phyloP scores from a whole-genome alignment of 352 stramenopile genomes.

The Albugo laibachii region DNA sequence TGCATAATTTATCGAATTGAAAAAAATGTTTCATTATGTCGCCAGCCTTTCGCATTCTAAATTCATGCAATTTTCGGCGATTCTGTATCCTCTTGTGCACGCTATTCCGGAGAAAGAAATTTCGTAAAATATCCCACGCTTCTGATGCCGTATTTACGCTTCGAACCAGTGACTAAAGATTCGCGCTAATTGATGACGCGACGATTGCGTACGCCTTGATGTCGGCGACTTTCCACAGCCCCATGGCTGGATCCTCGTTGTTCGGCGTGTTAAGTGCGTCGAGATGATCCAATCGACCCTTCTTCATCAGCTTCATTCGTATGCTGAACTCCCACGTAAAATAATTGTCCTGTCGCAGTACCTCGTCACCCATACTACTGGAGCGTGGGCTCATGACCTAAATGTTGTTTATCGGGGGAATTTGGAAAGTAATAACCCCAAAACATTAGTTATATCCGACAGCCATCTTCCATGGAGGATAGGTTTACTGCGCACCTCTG shows the following conservation, averaged over 20 bases:
- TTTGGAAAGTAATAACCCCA: too few species aligned
- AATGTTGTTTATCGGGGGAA: too few species aligned
- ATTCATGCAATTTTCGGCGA: too few species aligned
- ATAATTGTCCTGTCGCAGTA: conserved; percentile 1
- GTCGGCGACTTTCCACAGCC: conserved; percentile 1
- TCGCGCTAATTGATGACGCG: background rate
- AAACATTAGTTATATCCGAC: too few species aligned
- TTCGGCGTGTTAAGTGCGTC: background rate
- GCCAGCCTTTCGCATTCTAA: too few species aligned
- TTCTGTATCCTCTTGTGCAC: background rate
- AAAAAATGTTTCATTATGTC: too few species aligned
- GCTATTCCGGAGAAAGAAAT: background rate
- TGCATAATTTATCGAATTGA: conserved; percentile 1
- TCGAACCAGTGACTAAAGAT: conserved; percentile 1
- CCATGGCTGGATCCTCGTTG: background rate
- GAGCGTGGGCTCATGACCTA: conserved; percentile 5
- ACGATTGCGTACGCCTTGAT: too few species aligned
- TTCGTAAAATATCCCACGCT: background rate
- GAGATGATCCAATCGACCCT: background rate
- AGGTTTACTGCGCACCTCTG: too few species aligned
- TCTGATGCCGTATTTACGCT: background rate
- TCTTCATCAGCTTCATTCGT: conserved; percentile 1
- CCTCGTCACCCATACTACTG: conserved; percentile 1
- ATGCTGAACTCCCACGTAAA: conserved; percentile 4
- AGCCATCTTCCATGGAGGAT: too few species aligned